Base-by-base conservation (phyloP, 371 early-diverging fungal genomes). In the Choanephora cucurbitarum region DNA sequence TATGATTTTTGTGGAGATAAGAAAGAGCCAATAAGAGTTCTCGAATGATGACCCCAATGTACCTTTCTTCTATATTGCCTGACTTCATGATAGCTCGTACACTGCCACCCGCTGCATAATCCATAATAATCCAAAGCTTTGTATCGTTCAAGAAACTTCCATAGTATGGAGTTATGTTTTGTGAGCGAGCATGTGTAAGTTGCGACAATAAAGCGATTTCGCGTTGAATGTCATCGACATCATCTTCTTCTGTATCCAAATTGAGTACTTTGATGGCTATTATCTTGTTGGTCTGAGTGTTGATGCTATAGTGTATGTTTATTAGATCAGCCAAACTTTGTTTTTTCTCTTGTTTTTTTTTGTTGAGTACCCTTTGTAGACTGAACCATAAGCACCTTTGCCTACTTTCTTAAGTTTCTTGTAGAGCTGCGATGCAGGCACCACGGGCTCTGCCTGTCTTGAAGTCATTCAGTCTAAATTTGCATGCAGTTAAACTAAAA, bases 91-190 rank as follows among this genome's bases (percentile, higher is more conserved):
- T 74, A 3, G 81, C 79, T 58, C 94, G 75, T 46, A 98, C 83
- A 55, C 94, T 95, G 14, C 98, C 98, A 37, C 95, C 98, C 6
- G 88, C 94, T 3, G 96, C 97, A 80, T 91, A 96, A 58, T 97
- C 97, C 96, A 98, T 97, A 54, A 98, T 88, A 58, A 98, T 91
- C 97, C 99, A 98, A 37, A 98, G 80, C 56, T 94, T 93, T 14
- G 94, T 93, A 22, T 90, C 93, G 54, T 92, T 85, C 28, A 99
- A 74, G 50, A 92, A 90, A 33, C 92, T 89, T 32, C 93, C 96
- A 73, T 94, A 91, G 70, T 98, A 98, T 47, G 91, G 89, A 1
- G 96, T 96, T 54, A 97, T 95, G 66, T 93, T 89, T 49, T 89
- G 87, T 15, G 94, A 93, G 59, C 90, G 88, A 44, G 90, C 87